These are phyloP conservation scores for Dictyostelium brefeldianum DNA, from an alignment of 78 protist genomes.

Conservation along the genomic window DNA sequence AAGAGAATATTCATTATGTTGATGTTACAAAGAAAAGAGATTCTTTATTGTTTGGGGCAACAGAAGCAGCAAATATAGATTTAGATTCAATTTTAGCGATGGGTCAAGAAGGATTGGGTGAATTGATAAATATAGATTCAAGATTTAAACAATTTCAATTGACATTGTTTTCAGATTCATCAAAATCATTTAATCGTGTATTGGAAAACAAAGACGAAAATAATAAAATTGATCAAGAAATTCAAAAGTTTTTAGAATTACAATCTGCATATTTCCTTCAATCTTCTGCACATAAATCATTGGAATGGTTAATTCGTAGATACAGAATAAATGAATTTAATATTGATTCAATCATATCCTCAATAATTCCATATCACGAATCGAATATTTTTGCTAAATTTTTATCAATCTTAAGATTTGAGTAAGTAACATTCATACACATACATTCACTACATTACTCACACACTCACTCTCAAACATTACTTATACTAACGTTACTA, in stretches of 20 bases:
- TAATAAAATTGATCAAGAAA: constrained; percentile 33
- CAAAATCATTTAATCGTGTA: constrained; percentile 23
- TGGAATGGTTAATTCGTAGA: constrained; percentile 87
- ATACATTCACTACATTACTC: no score
- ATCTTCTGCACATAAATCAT: constrained; percentile 76
- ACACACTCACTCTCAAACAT: neutral
- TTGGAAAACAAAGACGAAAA: constrained; percentile 72
- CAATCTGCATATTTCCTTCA: constrained; percentile 69
- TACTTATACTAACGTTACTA: no score
- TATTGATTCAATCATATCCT: constrained; percentile 34
- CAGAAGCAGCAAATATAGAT: constrained; percentile 37
- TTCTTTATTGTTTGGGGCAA: constrained; percentile 42
- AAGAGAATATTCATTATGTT: constrained; percentile 30
- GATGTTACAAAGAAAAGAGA: constrained; percentile 24
- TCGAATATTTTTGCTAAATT: constrained; percentile 80
- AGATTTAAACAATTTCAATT: constrained; percentile 34
- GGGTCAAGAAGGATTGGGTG: constrained; percentile 49
- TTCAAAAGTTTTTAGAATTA: constrained; percentile 47
- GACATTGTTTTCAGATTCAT: constrained; percentile 21
- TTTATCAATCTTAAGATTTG: constrained; percentile 48
- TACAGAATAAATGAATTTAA: constrained; percentile 82
- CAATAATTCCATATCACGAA: constrained; percentile 86
- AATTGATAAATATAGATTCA: constrained; percentile 34
- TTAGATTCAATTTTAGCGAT: constrained; percentile 28
- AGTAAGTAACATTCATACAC: constrained; percentile 48